Conservation (phyloP, 345 rosid species). For the Syzygium grande region DNA sequence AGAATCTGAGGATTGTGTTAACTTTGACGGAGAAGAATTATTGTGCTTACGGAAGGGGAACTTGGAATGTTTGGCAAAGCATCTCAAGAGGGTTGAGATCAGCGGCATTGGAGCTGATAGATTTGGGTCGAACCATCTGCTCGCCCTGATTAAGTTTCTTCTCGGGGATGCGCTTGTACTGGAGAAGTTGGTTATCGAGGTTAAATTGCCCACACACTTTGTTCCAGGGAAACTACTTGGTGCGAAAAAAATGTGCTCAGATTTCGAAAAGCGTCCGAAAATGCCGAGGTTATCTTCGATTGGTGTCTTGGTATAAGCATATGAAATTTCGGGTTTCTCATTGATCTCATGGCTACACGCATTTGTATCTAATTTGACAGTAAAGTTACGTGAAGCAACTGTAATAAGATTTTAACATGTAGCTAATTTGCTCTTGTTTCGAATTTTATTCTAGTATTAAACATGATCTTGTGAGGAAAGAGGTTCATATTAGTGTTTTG, state of each 20-base stretch:
- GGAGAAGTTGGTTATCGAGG: background rate
- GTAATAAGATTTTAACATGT: background rate
- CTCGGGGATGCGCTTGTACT: background rate
- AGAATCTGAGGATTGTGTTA: background rate
- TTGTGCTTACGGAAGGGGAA: background rate
- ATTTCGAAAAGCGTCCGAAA: background rate
- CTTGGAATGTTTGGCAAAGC: background rate
- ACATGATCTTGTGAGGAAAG: background rate
- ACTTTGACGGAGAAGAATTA: background rate
- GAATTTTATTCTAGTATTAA: background rate
- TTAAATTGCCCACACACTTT: background rate
- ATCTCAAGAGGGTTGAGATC: background rate
- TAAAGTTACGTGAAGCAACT: background rate
- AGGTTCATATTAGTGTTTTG: too few species aligned
- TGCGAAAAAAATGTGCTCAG: background rate
- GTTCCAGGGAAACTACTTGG: background rate
- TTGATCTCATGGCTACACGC: background rate
- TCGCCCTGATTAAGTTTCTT: background rate
- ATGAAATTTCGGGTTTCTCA: background rate
- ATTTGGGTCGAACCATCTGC: background rate
- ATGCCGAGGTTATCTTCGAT: background rate
- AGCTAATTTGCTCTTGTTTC: background rate
- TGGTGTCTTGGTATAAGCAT: background rate
- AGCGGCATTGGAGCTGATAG: background rate
- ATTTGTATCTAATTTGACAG: background rate